phyloP scores from a whole-genome alignment of 106 monocot species.

The Platanthera guangdongensis region DNA sequence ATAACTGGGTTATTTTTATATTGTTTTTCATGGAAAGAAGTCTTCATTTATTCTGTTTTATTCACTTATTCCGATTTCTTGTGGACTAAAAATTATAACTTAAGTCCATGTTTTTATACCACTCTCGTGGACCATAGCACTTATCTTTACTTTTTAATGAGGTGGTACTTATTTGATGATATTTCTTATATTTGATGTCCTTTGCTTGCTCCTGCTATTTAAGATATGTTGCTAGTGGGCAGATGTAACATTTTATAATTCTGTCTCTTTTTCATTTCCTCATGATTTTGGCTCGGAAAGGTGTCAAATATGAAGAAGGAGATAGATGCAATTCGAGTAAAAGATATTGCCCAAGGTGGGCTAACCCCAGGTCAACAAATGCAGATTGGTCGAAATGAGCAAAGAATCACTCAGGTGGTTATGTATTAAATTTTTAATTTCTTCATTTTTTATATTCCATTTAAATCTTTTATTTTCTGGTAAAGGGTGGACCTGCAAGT shows the following conservation, averaged over 20 bases:
- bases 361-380: conserved; percentile 98
- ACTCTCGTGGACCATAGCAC: not conserved
- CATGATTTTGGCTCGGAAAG: conserved; percentile 30
- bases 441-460: not conserved
- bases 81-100: not conserved
- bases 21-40: not conserved
- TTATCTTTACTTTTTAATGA: not conserved
- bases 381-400: conserved; percentile 98
- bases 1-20: not conserved
- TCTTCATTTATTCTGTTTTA: not conserved
- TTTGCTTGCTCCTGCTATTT: not conserved
- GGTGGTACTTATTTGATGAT: not conserved
- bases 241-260: not conserved
- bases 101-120: not conserved
- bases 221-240: not conserved
- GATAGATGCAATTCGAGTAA: conserved; percentile 88
- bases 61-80: not conserved
- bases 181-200: not conserved
- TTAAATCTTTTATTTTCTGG: not conserved
- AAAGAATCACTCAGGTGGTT: conserved; percentile 81
- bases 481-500: too few relatives aligned
- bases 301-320: conserved; percentile 96
- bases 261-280: not conserved
- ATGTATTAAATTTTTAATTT: not conserved
- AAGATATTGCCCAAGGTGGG: conserved; percentile 97